Percentiles rank a stretch among this genome's conserved stretches.
Conservation (phyloP, 306 rosid genomes). For the Luffa aegyptiaca region DNA sequence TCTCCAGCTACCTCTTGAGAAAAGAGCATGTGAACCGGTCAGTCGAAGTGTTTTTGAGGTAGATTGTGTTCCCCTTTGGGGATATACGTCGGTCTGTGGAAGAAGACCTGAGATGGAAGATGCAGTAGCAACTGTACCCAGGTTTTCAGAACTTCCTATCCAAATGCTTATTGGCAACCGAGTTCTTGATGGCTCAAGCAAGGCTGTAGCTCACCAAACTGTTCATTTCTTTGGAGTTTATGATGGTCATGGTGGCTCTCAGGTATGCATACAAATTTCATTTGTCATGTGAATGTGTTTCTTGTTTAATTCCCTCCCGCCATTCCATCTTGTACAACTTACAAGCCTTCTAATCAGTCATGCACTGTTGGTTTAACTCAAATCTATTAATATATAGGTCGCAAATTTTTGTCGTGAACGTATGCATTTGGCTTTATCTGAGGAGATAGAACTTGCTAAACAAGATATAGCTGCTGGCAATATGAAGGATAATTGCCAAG, state of each 20-base stretch:
- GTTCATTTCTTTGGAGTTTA: slow-evolving; percentile 78
- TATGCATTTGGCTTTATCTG: slow-evolving; percentile 67
- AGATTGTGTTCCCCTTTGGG: slow-evolving; percentile 77
- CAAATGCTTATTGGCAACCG: slow-evolving; percentile 62
- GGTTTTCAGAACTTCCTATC: slow-evolving; percentile 51
- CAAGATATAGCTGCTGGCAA: slow-evolving; percentile 34
- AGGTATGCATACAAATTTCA: slow-evolving; percentile 29
- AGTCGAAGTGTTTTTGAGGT: slow-evolving; percentile 77
- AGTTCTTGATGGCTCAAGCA: slow-evolving; percentile 43
- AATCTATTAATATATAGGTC: slow-evolving; percentile 32
- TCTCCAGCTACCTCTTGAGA: slow-evolving; percentile 46
- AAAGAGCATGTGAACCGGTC: slow-evolving; percentile 26
- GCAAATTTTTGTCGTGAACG: slow-evolving; percentile 77
- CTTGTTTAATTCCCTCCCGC: neutral
- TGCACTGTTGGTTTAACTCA: neutral
- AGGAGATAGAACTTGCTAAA: slow-evolving; percentile 54
- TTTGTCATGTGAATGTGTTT: neutral
- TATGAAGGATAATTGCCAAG: slow-evolving; percentile 44
- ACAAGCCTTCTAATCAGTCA: neutral
- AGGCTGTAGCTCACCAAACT: slow-evolving; percentile 44
- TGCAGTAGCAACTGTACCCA: slow-evolving; percentile 52
- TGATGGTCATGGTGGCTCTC: slow-evolving; percentile 91
- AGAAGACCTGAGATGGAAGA: slow-evolving; percentile 97
- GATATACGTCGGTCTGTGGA: slow-evolving; percentile 57
- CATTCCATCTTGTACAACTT: neutral